Conservation (phyloP, 768 basidiomycete genomes). For the Tephrocybe sp. region DNA sequence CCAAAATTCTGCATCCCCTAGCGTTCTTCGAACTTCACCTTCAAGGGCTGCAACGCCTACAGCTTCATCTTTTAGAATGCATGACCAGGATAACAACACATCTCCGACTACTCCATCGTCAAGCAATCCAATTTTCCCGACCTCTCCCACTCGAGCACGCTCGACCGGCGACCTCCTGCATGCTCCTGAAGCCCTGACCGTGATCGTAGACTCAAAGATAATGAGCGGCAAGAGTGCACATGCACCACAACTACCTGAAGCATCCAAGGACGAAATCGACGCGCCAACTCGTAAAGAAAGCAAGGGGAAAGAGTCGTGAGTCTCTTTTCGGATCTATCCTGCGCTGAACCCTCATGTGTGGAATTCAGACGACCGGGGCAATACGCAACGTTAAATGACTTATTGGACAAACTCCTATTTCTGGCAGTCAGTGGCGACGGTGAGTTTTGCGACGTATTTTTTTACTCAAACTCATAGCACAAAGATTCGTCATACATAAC, state of each 20-base stretch:
- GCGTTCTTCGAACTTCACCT: slow-evolving; percentile 44
- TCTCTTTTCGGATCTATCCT: too few relatives aligned
- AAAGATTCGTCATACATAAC: slow-evolving; percentile 74
- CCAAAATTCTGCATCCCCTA: slow-evolving; percentile 74
- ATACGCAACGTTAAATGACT: slow-evolving; percentile 74
- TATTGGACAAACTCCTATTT: slow-evolving; percentile 80
- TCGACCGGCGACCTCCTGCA: slow-evolving; percentile 52
- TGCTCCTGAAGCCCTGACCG: slow-evolving; percentile 37
- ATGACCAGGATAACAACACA: slow-evolving; percentile 22
- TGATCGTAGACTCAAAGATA: slow-evolving; percentile 6
- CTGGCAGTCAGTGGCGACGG: slow-evolving; percentile 84
- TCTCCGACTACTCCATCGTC: slow-evolving; percentile 22
- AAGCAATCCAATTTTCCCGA: slow-evolving; percentile 32
- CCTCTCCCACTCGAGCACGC: slow-evolving; percentile 51
- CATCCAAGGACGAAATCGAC: slow-evolving; percentile 15
- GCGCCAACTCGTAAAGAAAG: slow-evolving; percentile 22
- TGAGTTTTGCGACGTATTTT: slow-evolving; percentile 26
- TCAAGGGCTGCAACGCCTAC: slow-evolving; percentile 54
- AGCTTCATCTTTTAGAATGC: slow-evolving; percentile 37
- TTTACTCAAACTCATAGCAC: slow-evolving; percentile 5
- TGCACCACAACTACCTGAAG: neutral
- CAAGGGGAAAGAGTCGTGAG: slow-evolving; percentile 36
- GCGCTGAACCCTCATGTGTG: too few relatives aligned
- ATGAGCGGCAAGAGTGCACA: neutral
- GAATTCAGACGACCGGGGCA: slow-evolving; percentile 50